Evolutionary conservation across 1,139 yeast species (phyloP), one percentile per base, ranked within the genome.

Genomic region (Candida tropicalis): DNA sequence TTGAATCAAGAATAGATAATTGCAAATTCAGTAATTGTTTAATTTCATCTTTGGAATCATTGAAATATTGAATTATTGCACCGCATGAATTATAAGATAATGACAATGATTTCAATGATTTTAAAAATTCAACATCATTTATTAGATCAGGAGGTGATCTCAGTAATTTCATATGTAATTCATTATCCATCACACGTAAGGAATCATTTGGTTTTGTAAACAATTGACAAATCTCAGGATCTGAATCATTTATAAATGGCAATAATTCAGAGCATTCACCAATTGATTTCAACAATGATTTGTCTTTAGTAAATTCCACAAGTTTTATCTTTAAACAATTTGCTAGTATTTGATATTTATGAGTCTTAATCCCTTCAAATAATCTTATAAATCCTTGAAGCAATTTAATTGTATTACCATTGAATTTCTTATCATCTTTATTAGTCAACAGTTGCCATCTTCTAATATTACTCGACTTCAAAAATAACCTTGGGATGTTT

Each of bases 321-420:
- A 50, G 44, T 32, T 49, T 52, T 17, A 52, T 31, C 22, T 40
- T 43, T 26, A 49, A 41, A 38, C 52, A 49, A 13, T 39, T 32
- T n/a, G 39, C 40, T 20, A 44, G 34, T 8, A 16, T 25, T 3
- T 18, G 36, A 23, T 40, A 46, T n/a, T 41, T 41, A 5, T 34
- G 34, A 5, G 27, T 22, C 16, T 45, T 38, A 3, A 46, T 45
- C 20, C 45, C 43, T 18, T 44, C 47, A 25, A 56, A 48, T 3
- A 66, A 35, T 38, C 59, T 59, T 4, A 57, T 39, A 39, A 55
- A 60, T 1, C 71, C 72, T 16, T 46, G 51, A 3, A 64, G 25
- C 42, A 67, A 53, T 43, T 66, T 63, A 9, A 53, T 43, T 12
- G 47, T 39, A 44, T 62, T 62, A 13, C 55, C 41, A 33, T 43